Conservation (phyloP, 2,329 filamentous ascomycete species). For the Diaporthe citrichinensis region DNA sequence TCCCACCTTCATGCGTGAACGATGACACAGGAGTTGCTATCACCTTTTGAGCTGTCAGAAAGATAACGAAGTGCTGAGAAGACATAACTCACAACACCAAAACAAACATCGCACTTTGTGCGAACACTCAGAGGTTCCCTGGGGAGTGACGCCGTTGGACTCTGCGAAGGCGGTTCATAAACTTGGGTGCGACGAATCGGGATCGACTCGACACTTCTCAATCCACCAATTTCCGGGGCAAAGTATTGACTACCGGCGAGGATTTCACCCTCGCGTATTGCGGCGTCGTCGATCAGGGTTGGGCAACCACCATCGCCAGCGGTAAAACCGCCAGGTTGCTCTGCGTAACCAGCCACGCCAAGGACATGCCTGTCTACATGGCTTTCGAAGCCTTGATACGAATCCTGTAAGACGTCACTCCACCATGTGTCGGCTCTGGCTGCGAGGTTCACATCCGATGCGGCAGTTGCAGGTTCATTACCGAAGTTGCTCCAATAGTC, state of each 20-base stretch:
- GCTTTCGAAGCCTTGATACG: not conserved
- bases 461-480: not conserved
- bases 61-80: not conserved
- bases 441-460: not conserved
- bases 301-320: not conserved
- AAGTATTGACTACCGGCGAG: not conserved
- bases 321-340: not conserved
- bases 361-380: not conserved
- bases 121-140: not conserved
- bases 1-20: not conserved
- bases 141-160: accelerated
- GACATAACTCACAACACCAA: not conserved
- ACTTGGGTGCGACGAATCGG: not conserved
- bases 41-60: not conserved
- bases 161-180: not conserved
- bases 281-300: not conserved
- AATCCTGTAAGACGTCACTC: not conserved
- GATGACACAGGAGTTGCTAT: not conserved
- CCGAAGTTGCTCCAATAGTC: not conserved
- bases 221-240: too few species aligned
- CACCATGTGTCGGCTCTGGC: not conserved
- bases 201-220: not conserved
- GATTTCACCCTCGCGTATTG: not conserved
- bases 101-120: not conserved
- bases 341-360: not conserved